These are phyloP conservation scores for Coniophora puteana DNA, from an alignment of 1,284 basidiomycete genomes.

Conservation along the genomic window DNA sequence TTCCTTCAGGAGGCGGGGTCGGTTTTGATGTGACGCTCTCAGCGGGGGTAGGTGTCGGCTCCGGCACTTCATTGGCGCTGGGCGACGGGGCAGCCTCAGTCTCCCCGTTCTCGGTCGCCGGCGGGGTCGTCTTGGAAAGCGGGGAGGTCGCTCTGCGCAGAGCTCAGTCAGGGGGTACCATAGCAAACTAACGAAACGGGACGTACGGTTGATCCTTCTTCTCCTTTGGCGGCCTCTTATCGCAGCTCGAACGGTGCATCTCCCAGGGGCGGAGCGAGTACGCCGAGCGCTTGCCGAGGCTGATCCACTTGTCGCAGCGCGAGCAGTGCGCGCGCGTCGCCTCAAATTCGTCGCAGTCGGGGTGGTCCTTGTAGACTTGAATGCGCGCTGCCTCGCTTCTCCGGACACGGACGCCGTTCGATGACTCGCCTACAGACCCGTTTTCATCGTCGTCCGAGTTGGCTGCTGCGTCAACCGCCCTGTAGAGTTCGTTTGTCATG, in stretches of 20 bases:
- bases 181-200: too few relatives aligned
- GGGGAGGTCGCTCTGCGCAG: too few relatives aligned
- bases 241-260: conserved; percentile 48
- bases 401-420: conserved; percentile 36
- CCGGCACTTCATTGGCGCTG: too few relatives aligned
- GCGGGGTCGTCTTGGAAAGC: too few relatives aligned
- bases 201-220: too few relatives aligned
- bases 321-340: conserved; percentile 51
- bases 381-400: conserved; percentile 57
- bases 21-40: too few relatives aligned
- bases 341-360: conserved; percentile 50
- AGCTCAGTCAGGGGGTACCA: too few relatives aligned
- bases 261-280: conserved; percentile 60
- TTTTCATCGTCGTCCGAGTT: conserved; percentile 39
- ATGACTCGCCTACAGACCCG: conserved; percentile 46
- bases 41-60: too few relatives aligned
- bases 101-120: too few relatives aligned
- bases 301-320: conserved; percentile 50
- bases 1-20: too few relatives aligned
- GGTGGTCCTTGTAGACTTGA: conserved; percentile 56
- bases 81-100: too few relatives aligned
- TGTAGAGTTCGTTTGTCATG: neutral
- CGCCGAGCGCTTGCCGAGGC: conserved; percentile 46
- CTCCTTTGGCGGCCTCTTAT: conserved; percentile 31
- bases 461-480: too few relatives aligned